Percentiles rank a stretch among this genome's conserved stretches.
Evolutionary conservation across 345 rosid genomes (phyloP).

Genomic region (Turritis glabra): DNA sequence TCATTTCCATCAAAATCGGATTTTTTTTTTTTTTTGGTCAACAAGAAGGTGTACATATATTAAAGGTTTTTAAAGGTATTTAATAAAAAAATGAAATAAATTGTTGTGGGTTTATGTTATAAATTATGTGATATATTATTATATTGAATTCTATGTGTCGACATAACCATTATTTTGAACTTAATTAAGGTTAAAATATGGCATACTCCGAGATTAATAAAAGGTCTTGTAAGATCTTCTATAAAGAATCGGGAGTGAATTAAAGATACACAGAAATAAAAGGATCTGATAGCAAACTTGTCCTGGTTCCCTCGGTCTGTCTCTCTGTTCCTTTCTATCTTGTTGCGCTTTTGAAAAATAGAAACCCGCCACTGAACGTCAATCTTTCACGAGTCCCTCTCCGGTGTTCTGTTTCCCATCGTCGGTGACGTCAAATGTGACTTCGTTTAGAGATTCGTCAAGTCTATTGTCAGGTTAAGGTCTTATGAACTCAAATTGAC

Average conservation of each 20-base stretch:
- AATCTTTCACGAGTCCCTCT: conserved; percentile 4
- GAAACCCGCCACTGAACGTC: conserved; percentile 19
- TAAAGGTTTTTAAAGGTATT: no score
- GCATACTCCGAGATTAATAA: no score
- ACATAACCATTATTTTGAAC: no score
- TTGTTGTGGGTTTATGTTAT: no score
- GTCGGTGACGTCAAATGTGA: background rate
- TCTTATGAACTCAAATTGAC: background rate
- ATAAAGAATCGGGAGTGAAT: background rate
- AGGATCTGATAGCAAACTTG: background rate
- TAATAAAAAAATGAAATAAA: no score
- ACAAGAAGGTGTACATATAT: no score
- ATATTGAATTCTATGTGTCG: no score
- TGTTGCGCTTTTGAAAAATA: conserved; percentile 1
- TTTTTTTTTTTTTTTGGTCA: no score
- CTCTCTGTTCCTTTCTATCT: background rate
- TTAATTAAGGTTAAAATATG: no score
- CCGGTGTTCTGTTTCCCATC: background rate
- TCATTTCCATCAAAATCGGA: no score
- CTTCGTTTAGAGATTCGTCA: background rate
- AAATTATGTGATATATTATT: no score
- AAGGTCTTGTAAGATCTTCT: no score
- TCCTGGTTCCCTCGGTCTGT: background rate
- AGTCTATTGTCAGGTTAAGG: background rate
- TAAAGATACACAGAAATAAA: background rate